Percentiles rank a stretch among this genome's conserved stretches.
Conservation (phyloP, 2,329 filamentous ascomycete genomes). For the Escovopsis sp. region DNA sequence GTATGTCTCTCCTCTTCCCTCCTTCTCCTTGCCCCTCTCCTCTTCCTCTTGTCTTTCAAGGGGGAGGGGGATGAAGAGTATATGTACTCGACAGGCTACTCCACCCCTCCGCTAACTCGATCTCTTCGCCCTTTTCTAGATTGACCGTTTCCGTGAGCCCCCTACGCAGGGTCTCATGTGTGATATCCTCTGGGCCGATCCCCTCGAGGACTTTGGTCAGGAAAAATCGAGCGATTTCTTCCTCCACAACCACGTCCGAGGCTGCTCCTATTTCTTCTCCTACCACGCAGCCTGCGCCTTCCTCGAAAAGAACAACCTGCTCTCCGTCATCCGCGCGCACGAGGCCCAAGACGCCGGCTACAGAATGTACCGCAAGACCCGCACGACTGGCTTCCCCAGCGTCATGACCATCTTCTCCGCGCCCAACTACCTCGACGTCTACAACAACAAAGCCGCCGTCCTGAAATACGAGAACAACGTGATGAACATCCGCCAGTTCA, state of each 20-base stretch:
- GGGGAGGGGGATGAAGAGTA: too few relatives aligned
- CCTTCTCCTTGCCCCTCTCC: too few relatives aligned
- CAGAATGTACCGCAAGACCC: conserved; percentile 97
- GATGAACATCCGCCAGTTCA: conserved; percentile 99
- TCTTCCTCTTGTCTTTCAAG: too few relatives aligned
- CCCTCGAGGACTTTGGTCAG: conserved; percentile 94
- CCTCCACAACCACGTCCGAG: conserved; percentile 93
- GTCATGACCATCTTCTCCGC: conserved; percentile 99
- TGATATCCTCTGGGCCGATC: conserved; percentile 97
- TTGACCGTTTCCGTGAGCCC: conserved; percentile 94
- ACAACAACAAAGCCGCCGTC: conserved; percentile 99
- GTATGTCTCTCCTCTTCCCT: conserved; percentile 32
- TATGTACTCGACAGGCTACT: too few relatives aligned
- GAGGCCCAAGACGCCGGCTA: conserved; percentile 98
- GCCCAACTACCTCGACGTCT: conserved; percentile 96
- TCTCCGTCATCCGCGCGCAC: conserved; percentile 94
- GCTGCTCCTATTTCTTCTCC: conserved; percentile 98
- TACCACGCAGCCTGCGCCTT: conserved; percentile 96
- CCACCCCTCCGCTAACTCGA: conserved; percentile 5
- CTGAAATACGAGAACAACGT: conserved; percentile 99
- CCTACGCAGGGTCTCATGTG: conserved; percentile 98
- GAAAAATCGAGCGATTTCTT: conserved; percentile 98
- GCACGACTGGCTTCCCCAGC: conserved; percentile 94
- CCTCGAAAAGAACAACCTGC: conserved; percentile 94
- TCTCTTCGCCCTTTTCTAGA: conserved; percentile 31